Percentiles rank a stretch among this genome's conserved stretches.
Conservation (phyloP, 2,329 filamentous ascomycete species). For the Stemphylium lycopersici region DNA sequence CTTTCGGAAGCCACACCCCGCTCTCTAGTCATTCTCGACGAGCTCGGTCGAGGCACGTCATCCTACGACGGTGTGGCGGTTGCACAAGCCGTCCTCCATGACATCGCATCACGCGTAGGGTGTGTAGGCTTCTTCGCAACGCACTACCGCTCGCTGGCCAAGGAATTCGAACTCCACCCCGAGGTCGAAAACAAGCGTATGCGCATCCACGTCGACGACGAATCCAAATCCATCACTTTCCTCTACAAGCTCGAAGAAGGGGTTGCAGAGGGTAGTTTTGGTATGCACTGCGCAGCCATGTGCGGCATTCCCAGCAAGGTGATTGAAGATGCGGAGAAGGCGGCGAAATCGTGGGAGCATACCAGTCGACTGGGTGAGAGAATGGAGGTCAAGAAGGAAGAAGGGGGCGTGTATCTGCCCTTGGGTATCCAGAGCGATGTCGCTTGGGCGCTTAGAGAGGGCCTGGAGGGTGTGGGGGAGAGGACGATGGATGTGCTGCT, state of each 20-base stretch:
- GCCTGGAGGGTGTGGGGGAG: slow-evolving; percentile 52
- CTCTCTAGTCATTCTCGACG: slow-evolving; percentile 94
- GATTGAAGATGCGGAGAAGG: slow-evolving; percentile 84
- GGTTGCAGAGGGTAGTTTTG: slow-evolving; percentile 94
- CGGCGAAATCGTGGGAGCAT: slow-evolving; percentile 92
- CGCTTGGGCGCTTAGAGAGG: slow-evolving; percentile 72
- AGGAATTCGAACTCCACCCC: slow-evolving; percentile 87
- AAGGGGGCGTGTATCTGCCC: slow-evolving; percentile 79
- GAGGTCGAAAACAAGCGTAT: slow-evolving; percentile 87
- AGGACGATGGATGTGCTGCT: slow-evolving; percentile 62
- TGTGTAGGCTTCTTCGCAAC: slow-evolving; percentile 97
- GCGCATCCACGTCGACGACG: slow-evolving; percentile 92
- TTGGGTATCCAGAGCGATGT: slow-evolving; percentile 89
- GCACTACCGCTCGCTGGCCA: slow-evolving; percentile 92
- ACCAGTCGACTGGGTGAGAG: slow-evolving; percentile 89
- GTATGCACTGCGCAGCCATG: slow-evolving; percentile 99
- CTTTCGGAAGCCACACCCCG: slow-evolving; percentile 90
- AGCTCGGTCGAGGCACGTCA: slow-evolving; percentile 91
- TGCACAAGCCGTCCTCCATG: slow-evolving; percentile 95
- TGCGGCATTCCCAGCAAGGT: slow-evolving; percentile 87
- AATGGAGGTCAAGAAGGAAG: slow-evolving; percentile 72
- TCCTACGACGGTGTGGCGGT: slow-evolving; percentile 97
- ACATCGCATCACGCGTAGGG: slow-evolving; percentile 90
- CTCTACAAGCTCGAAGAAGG: slow-evolving; percentile 92
- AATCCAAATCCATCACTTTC: slow-evolving; percentile 87